Conservation (phyloP, 768 basidiomycete species). For the Lactarius quietus region DNA sequence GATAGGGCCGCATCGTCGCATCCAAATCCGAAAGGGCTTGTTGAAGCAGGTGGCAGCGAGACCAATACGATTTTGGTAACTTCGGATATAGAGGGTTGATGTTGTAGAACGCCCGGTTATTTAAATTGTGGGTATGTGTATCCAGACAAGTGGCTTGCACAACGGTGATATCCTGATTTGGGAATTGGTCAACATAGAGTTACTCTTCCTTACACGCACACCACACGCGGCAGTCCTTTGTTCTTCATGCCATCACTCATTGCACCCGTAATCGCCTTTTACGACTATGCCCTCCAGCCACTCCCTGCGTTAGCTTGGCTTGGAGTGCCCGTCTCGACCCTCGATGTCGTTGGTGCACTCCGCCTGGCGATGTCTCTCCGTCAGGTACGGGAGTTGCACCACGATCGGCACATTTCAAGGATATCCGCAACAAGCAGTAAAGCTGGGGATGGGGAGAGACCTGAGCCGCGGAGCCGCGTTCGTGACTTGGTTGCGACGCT, state of each 20-base stretch:
- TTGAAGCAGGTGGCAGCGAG: not conserved
- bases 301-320: constrained; percentile 16
- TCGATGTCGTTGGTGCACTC: constrained; percentile 23
- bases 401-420: constrained; percentile 11
- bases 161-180: constrained; percentile 4
- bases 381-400: constrained; percentile 16
- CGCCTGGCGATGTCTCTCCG: constrained; percentile 23
- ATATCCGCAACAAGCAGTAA: not conserved
- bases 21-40: not conserved
- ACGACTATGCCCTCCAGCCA: constrained; percentile 20
- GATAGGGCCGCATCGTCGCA: not conserved
- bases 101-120: not conserved
- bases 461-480: constrained; percentile 20
- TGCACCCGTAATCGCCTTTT: constrained; percentile 19
- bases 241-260: constrained; percentile 21
- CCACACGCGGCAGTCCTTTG: not conserved
- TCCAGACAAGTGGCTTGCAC: too few species aligned
- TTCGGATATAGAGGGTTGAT: constrained; percentile 16
- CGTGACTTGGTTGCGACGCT: constrained; percentile 24
- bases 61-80: constrained; percentile 11
- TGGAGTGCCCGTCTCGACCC: constrained; percentile 19
- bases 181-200: not conserved
- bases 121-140: not conserved
- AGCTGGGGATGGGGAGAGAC: constrained; percentile 4
- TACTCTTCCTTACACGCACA: not conserved